phyloP scores from a whole-genome alignment of 1,284 basidiomycete genomes.

The Cystobasidium sp. region DNA sequence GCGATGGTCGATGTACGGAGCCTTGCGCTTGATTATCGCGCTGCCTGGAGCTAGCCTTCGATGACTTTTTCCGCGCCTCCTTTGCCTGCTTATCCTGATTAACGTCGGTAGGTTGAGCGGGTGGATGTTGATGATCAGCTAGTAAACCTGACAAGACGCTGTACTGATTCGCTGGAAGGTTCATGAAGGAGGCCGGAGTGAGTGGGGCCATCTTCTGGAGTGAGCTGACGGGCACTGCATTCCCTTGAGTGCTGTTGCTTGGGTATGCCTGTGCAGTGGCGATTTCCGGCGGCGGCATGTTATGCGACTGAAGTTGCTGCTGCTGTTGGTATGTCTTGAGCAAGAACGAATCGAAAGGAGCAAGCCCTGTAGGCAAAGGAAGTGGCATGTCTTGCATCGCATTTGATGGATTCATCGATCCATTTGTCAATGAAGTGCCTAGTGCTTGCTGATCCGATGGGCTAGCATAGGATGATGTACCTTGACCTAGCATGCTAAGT shows the following conservation, averaged over 20 bases:
- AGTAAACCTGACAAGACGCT: constrained; percentile 44
- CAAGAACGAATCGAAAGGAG: not conserved
- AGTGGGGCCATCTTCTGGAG: constrained; percentile 42
- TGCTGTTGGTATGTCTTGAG: constrained; percentile 8
- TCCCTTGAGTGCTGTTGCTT: not conserved
- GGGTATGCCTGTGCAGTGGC: not conserved
- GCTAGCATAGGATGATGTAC: not conserved
- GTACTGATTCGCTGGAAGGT: constrained; percentile 44
- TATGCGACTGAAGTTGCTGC: constrained; percentile 8
- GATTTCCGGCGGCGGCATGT: not conserved
- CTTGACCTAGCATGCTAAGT: constrained; percentile 21
- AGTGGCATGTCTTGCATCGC: not conserved
- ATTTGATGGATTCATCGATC: not conserved
- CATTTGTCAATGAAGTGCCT: not conserved
- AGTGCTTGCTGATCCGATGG: not conserved
- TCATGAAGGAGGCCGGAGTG: constrained; percentile 53
- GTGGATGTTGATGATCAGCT: constrained; percentile 28
- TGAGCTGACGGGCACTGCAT: not conserved
- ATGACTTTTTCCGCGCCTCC: not conserved
- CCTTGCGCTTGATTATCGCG: not conserved
- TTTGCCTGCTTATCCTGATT: not conserved
- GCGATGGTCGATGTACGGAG: too few species aligned
- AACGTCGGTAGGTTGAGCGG: not conserved
- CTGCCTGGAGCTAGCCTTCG: not conserved
- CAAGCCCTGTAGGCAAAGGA: not conserved